Conservation (phyloP, 1,139 yeast species). For the Yamadazyma dendronema region DNA sequence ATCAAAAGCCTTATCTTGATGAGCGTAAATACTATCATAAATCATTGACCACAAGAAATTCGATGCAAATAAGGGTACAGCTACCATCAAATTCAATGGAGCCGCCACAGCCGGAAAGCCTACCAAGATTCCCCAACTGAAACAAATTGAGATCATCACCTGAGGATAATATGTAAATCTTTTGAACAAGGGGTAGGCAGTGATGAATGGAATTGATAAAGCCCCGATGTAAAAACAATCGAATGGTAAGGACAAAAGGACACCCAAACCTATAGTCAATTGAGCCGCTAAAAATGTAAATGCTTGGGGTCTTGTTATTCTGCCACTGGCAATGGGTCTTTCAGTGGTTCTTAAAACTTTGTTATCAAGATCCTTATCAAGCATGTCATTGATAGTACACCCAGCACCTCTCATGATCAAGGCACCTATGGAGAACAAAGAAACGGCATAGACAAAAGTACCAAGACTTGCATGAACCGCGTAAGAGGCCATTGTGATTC, state of each 20-base stretch:
- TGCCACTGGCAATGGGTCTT: conserved; percentile 88
- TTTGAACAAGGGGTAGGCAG: conserved; percentile 89
- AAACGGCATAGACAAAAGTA: conserved; percentile 48
- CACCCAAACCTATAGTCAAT: conserved; percentile 70
- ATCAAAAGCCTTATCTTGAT: conserved; percentile 91
- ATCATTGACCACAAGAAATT: conserved; percentile 92
- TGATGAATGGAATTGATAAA: conserved; percentile 73
- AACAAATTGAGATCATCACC: conserved; percentile 73
- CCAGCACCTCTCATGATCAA: conserved; percentile 97
- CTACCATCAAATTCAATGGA: conserved; percentile 68
- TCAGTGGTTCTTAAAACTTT: conserved; percentile 85
- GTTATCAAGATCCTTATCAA: conserved; percentile 79
- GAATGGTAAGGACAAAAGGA: conserved; percentile 69
- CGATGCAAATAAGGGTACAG: conserved; percentile 73
- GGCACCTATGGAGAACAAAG: conserved; percentile 81
- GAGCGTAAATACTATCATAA: conserved; percentile 96
- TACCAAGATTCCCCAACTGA: conserved; percentile 91
- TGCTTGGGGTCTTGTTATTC: conserved; percentile 74
- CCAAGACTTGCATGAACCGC: conserved; percentile 65
- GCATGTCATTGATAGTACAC: conserved; percentile 88
- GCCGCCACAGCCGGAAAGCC: conserved; percentile 96
- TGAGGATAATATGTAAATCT: conserved; percentile 96
- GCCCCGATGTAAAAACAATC: conserved; percentile 86
- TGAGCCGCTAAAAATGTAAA: conserved; percentile 72
- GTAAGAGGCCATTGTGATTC: conserved; percentile 83